phyloP scores from a whole-genome alignment of 192 early-diverging fungal genomes.

The Backusella parvicylindrica region DNA sequence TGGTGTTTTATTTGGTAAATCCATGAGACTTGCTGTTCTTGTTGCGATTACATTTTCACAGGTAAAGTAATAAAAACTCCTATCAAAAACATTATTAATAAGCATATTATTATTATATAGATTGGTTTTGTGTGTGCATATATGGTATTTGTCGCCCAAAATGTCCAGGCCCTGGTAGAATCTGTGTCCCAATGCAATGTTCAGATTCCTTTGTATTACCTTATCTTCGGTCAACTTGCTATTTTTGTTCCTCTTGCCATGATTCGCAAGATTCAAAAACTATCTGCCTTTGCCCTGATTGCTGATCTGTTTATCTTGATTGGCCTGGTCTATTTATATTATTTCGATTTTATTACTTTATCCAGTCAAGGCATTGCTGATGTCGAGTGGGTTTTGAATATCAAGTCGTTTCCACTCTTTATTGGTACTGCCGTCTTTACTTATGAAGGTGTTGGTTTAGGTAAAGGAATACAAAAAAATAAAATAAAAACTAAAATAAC shows the following conservation, averaged over 20 bases:
- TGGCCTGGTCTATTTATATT: conserved; percentile 83
- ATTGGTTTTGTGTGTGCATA: conserved; percentile 63
- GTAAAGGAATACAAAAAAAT: too few species aligned
- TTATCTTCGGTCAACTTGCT: conserved; percentile 46
- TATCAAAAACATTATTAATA: neutral
- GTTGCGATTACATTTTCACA: conserved; percentile 72
- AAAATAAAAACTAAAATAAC: too few species aligned
- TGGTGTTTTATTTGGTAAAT: conserved; percentile 57
- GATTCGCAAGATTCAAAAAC: conserved; percentile 88
- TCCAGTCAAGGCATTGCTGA: conserved; percentile 64
- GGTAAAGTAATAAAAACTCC: conserved; percentile 33
- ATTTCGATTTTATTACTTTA: conserved; percentile 72
- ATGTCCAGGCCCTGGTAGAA: conserved; percentile 40
- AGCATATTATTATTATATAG: conserved; percentile 13
- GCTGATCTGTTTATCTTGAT: conserved; percentile 92
- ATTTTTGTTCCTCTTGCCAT: conserved; percentile 50
- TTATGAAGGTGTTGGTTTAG: conserved; percentile 84
- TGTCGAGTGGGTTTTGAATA: conserved; percentile 71
- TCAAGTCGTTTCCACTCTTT: conserved; percentile 78
- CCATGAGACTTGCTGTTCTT: conserved; percentile 65
- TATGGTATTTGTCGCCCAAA: conserved; percentile 63
- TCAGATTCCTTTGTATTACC: conserved; percentile 19
- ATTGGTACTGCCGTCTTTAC: conserved; percentile 94
- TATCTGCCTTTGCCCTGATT: conserved; percentile 81
- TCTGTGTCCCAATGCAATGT: conserved; percentile 24